These are phyloP conservation scores for Trypanosoma platydactyli DNA, from an alignment of 208 protist species.

Conservation along the genomic window DNA sequence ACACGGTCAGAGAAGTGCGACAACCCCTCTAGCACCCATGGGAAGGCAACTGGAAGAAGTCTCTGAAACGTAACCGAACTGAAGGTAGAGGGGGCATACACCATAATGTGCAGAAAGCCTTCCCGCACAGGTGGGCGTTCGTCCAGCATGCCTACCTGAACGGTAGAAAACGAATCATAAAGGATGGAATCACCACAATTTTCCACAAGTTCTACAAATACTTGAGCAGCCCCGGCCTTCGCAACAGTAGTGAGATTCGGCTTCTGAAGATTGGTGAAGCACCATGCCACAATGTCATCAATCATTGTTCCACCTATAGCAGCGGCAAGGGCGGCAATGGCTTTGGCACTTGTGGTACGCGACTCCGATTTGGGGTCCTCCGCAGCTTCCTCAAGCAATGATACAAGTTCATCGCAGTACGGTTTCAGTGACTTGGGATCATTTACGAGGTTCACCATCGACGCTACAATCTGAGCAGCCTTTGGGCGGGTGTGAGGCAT, in stretches of 20 bases:
- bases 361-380: slow-evolving; percentile 85
- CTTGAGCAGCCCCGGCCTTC: slow-evolving; percentile 91
- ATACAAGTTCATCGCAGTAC: slow-evolving; percentile 85
- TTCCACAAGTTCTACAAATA: slow-evolving; percentile 86
- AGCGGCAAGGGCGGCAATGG: slow-evolving; percentile 70
- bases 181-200: slow-evolving; percentile 72
- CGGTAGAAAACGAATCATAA: slow-evolving; percentile 55
- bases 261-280: slow-evolving; percentile 73
- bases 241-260: slow-evolving; percentile 73
- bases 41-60: slow-evolving; percentile 81
- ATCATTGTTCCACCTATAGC: slow-evolving; percentile 70
- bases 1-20: slow-evolving; percentile 91
- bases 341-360: slow-evolving; percentile 87
- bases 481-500: slow-evolving; percentile 78
- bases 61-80: slow-evolving; percentile 61
- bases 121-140: slow-evolving; percentile 85
- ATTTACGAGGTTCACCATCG: slow-evolving; percentile 86
- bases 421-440: slow-evolving; percentile 83
- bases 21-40: slow-evolving; percentile 89
- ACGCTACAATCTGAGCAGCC: slow-evolving; percentile 90
- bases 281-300: slow-evolving; percentile 79
- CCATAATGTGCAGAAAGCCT: slow-evolving; percentile 92
- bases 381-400: slow-evolving; percentile 80
- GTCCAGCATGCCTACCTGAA: slow-evolving; percentile 78
- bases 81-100: slow-evolving; percentile 89